Evolutionary conservation across 2,329 filamentous ascomycete genomes (phyloP), one percentile per base, ranked within the genome.

Genomic region (Colletotrichum spinosum): DNA sequence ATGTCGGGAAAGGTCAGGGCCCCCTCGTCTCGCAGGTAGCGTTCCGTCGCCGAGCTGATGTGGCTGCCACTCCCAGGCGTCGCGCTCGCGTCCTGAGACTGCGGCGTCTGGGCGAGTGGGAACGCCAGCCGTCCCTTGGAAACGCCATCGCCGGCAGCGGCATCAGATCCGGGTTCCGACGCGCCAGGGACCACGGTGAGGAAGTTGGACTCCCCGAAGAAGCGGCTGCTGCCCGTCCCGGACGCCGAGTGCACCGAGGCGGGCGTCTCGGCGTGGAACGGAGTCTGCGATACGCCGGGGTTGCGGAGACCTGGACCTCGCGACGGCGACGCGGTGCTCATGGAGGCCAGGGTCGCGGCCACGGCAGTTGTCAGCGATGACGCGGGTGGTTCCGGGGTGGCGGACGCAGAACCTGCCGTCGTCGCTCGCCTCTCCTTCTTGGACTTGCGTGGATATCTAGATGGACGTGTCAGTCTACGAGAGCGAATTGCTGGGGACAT

Each of bases 161-260:
- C 33, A 33, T 67, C 65, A 5, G 11, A 42, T 10, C 52, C 46
- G 2, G 51, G 42, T 6, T 51, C 60, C 25, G 60, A 17, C 2
- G 46, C 54, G 13, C 60, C 60, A 1, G 68, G 67, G 4, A 70
- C 75, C 3, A 79, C 69, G 3, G 76, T 79, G 38, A 79, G 74
- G 59, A 78, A 78, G 60, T 77, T 79, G 61, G 77, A 78, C 67
- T 79, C 77, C 42, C 77, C 77, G 52, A 77, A 79, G 72, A 79
- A 79, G 15, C 77, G 69, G 7, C 60, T 63, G 17, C 54, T 38
- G 3, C 60, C 60, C 6, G 60, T 63, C 15, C 17, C 54, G 10
- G 46, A 37, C 5, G 59, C 48, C 8, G 60, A 44, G n/a, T 58
- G 54, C 11, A 53, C 54, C 45, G 58, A 50, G 5, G 60, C 57